Conservation (phyloP, 306 rosid genomes). For the Vigna unguiculata region DNA sequence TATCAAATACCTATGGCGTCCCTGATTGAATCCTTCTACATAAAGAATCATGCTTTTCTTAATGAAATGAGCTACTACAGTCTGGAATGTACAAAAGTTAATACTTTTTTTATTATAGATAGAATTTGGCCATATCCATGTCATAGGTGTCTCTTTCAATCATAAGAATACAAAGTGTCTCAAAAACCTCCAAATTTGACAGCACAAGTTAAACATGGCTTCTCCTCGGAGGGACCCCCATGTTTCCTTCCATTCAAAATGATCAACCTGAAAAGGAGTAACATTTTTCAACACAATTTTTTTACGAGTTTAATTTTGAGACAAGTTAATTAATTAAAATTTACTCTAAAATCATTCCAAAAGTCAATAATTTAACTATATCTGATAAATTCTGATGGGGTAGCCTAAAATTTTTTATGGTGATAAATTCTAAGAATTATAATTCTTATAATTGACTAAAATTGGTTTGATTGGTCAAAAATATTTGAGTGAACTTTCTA, state of each 20-base stretch:
- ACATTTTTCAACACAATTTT: background rate
- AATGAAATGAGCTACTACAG: conserved; percentile 6
- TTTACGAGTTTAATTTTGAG: background rate
- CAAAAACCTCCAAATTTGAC: conserved; percentile 3
- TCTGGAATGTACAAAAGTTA: background rate
- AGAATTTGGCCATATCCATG: background rate
- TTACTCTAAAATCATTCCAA: background rate
- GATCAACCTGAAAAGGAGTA: background rate
- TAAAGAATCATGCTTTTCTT: conserved; percentile 1
- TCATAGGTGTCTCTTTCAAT: background rate
- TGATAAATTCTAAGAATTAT: no score
- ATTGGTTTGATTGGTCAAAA: no score
- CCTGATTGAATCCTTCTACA: background rate
- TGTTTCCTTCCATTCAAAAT: background rate
- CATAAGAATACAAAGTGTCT: background rate
- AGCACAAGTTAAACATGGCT: background rate
- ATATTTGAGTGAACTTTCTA: no score
- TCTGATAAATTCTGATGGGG: background rate
- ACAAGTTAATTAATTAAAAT: background rate
- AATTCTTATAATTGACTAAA: no score
- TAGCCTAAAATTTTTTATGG: no score
- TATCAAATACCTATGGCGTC: conserved; percentile 30
- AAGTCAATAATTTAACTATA: background rate
- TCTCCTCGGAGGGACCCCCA: background rate
- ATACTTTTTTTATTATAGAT: background rate